phyloP scores from a whole-genome alignment of 192 early-diverging fungal genomes.

The Backusella tarrabulga region DNA sequence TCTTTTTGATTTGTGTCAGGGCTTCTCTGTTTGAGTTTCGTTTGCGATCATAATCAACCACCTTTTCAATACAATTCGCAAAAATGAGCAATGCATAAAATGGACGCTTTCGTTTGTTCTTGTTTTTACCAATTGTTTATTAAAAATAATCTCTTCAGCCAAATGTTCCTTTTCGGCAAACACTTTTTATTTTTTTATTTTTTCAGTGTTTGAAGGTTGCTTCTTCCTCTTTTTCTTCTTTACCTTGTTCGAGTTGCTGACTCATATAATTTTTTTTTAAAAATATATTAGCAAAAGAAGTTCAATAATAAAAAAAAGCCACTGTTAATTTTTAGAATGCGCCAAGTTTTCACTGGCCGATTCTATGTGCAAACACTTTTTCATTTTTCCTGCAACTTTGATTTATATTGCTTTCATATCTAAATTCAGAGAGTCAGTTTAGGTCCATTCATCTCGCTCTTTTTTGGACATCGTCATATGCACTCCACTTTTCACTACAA shows the following conservation, averaged over 20 bases:
- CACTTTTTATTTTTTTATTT: constrained; percentile 24
- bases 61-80: constrained; percentile 19
- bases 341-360: no score
- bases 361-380: no score
- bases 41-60: constrained; percentile 57
- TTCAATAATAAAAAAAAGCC: not conserved
- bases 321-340: not conserved
- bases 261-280: not conserved
- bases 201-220: not conserved
- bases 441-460: no score
- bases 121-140: constrained; percentile 52
- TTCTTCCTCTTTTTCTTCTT: not conserved
- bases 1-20: constrained; percentile 44
- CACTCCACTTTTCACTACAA: no score
- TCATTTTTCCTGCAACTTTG: no score
- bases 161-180: constrained; percentile 46
- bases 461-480: no score
- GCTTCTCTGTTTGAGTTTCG: constrained; percentile 59
- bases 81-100: not conserved
- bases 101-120: not conserved
- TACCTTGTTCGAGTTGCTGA: constrained; percentile 13
- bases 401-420: no score
- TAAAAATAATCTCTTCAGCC: constrained; percentile 56
- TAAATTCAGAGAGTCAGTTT: no score
- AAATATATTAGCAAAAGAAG: not conserved